Conservation (phyloP, 2,329 filamentous ascomycete species). For the Verticillium klebahnii region DNA sequence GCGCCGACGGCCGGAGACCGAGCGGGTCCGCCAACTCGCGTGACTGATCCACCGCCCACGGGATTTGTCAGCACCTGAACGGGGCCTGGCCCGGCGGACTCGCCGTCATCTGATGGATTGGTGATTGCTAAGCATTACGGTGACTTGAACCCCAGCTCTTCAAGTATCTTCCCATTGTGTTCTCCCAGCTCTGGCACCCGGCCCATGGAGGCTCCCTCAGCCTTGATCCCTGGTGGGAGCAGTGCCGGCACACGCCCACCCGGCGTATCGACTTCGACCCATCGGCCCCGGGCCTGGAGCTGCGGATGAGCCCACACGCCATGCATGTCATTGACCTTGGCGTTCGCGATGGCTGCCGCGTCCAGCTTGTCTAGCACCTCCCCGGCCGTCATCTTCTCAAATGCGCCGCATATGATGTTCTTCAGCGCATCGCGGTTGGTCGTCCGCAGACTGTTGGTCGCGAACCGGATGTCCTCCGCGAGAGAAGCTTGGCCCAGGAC, state of each 20-base stretch:
- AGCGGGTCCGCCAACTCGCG: neutral
- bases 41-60: neutral
- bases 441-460: conserved; percentile 37
- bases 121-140: neutral
- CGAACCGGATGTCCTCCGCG: conserved; percentile 40
- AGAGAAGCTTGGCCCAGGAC: conserved; percentile 39
- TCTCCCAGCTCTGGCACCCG: conserved; percentile 8
- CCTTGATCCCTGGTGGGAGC: conserved; percentile 35
- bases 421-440: conserved; percentile 42
- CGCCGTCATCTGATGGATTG: neutral
- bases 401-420: conserved; percentile 36
- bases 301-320: conserved; percentile 51
- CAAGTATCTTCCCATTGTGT: conserved; percentile 7
- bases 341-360: conserved; percentile 46
- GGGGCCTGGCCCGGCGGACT: neutral
- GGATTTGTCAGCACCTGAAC: neutral
- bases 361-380: conserved; percentile 39
- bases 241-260: conserved; percentile 41
- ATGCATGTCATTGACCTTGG: conserved; percentile 50
- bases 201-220: neutral
- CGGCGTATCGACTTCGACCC: conserved; percentile 44
- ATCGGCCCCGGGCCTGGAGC: conserved; percentile 42
- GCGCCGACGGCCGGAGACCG: neutral
- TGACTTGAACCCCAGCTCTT: conserved; percentile 3
- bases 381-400: conserved; percentile 31